Conservation (phyloP, 768 basidiomycete species). For the Crassisporium funariophilum region DNA sequence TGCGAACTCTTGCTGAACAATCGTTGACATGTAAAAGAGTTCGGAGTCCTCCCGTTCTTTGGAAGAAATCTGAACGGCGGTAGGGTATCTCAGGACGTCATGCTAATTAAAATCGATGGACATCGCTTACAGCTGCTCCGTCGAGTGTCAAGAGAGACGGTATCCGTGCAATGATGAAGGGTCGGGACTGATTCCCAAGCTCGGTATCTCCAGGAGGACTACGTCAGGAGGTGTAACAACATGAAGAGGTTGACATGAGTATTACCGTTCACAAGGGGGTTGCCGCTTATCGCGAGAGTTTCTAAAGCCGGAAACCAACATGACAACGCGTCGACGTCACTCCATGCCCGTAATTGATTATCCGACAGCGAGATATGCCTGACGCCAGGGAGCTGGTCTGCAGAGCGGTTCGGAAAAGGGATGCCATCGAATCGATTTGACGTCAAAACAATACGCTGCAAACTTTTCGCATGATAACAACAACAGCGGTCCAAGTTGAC, state of each 20-base stretch:
- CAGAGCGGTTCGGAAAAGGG: conserved; percentile 35
- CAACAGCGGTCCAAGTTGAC: conserved; percentile 16
- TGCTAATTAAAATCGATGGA: conserved; percentile 5
- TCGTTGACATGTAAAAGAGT: conserved; percentile 75
- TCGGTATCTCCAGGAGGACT: conserved; percentile 35
- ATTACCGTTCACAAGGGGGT: conserved; percentile 63
- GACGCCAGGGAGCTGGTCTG: conserved; percentile 36
- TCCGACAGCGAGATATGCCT: conserved; percentile 64
- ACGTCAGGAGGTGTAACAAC: neutral
- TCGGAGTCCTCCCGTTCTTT: conserved; percentile 82
- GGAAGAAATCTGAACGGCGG: conserved; percentile 53
- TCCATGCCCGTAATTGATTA: conserved; percentile 63
- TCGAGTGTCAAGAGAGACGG: conserved; percentile 66
- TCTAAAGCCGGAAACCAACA: conserved; percentile 71
- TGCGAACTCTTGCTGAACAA: conserved; percentile 48
- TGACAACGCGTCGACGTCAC: conserved; percentile 62
- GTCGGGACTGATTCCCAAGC: conserved; percentile 46
- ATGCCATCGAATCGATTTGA: conserved; percentile 60
- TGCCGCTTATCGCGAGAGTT: conserved; percentile 60
- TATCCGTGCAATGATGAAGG: conserved; percentile 67
- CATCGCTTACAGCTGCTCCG: conserved; percentile 56
- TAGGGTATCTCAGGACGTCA: conserved; percentile 4
- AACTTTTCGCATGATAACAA: conserved; percentile 41
- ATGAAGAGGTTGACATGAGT: conserved; percentile 2
- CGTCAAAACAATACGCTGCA: conserved; percentile 67